Conservation (phyloP, 2,329 filamentous ascomycete species). For the Fusarium circinatum region DNA sequence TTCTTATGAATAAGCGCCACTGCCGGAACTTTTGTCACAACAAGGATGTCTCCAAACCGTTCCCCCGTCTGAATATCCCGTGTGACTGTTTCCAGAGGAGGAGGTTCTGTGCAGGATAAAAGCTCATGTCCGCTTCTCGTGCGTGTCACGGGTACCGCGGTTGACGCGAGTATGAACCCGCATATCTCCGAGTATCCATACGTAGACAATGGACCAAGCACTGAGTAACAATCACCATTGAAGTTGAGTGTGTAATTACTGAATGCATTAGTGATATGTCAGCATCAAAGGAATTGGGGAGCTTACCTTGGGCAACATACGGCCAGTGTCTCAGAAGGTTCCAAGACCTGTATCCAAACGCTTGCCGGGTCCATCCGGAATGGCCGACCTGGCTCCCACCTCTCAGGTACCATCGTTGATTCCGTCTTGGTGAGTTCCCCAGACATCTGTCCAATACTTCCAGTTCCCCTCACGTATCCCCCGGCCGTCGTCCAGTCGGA, state of each 20-base stretch:
- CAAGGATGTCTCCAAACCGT: not conserved
- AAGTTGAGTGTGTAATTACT: constrained; percentile 21
- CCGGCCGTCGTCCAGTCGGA: not conserved
- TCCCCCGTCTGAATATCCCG: not conserved
- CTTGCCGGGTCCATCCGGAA: not conserved
- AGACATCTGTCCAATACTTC: not conserved
- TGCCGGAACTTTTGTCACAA: constrained; percentile 4
- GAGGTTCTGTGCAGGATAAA: not conserved
- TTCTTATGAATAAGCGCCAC: constrained; percentile 8
- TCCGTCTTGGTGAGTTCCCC: not conserved
- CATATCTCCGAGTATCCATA: constrained; percentile 12
- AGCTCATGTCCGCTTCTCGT: not conserved
- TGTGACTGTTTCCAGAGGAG: not conserved
- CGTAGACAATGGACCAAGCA: not conserved
- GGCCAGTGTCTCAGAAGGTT: constrained; percentile 28
- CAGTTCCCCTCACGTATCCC: not conserved
- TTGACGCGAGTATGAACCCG: not conserved
- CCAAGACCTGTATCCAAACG: not conserved
- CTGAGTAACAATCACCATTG: constrained; percentile 27
- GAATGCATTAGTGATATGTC: not conserved
- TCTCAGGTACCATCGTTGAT: fast-evolving
- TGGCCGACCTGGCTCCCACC: not conserved
- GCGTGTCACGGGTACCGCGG: not conserved
- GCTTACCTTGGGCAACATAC: constrained; percentile 39
- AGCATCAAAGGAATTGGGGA: too few relatives aligned